Evolutionary conservation across 306 rosid species (phyloP).

Genomic region (Prunus armeniaca): DNA sequence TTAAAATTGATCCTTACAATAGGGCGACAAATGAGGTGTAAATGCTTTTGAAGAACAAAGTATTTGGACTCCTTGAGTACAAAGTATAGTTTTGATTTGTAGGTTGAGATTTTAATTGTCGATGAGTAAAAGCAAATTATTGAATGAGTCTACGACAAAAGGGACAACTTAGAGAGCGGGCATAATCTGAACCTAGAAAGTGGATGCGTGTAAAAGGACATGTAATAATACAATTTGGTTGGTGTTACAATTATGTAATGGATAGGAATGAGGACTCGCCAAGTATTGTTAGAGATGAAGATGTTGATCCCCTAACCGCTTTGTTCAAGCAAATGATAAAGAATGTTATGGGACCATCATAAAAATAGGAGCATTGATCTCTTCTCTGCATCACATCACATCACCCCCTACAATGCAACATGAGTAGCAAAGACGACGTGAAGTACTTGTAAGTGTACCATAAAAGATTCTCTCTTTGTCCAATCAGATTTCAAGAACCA

Average conservation of each 20-base stretch:
- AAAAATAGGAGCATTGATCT: too few species aligned
- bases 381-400: too few species aligned
- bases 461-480: too few species aligned
- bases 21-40: too few species aligned
- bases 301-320: conserved; percentile 55
- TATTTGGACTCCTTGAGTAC: too few species aligned
- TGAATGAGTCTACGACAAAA: conserved; percentile 29
- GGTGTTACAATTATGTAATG: conserved; percentile 64
- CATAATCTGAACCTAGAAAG: conserved; percentile 55
- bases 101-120: conserved; percentile 20
- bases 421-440: too few species aligned
- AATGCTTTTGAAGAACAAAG: too few species aligned
- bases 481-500: too few species aligned
- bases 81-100: too few species aligned
- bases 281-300: conserved; percentile 49
- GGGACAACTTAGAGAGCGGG: conserved; percentile 49
- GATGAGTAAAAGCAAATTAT: conserved; percentile 44
- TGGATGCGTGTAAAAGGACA: conserved; percentile 77
- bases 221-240: conserved; percentile 58
- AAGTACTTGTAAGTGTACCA: too few species aligned
- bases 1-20: too few species aligned
- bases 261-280: conserved; percentile 56
- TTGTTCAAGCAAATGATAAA: conserved; percentile 59
- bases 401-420: too few species aligned
- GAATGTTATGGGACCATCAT: neutral